These are phyloP conservation scores for Boletus edulis DNA, from an alignment of 768 basidiomycete genomes.

Conservation along the genomic window DNA sequence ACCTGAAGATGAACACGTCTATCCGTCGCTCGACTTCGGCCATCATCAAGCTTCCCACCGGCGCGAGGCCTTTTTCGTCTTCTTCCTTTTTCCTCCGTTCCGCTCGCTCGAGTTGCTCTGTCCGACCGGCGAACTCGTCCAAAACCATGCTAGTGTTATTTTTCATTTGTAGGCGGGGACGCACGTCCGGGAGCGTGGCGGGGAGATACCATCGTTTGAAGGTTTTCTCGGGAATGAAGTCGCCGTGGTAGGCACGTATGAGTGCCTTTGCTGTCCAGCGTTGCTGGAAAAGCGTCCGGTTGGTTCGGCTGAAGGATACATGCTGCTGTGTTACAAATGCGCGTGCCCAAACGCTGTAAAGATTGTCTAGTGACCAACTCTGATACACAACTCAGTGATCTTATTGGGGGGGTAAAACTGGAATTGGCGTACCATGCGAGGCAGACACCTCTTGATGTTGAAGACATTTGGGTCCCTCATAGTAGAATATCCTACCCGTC, in stretches of 20 bases:
- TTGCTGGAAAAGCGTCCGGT: constrained; percentile 79
- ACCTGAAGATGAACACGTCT: constrained; percentile 88
- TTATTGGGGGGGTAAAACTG: not conserved
- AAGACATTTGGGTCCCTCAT: constrained; percentile 52
- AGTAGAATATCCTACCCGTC: constrained; percentile 11
- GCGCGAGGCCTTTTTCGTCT: constrained; percentile 66
- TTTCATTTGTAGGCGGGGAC: constrained; percentile 46
- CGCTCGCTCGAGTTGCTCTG: constrained; percentile 37
- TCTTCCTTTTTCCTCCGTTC: constrained; percentile 53
- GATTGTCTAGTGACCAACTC: constrained; percentile 88
- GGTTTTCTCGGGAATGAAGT: constrained; percentile 86
- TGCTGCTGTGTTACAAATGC: constrained; percentile 47
- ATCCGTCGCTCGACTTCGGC: constrained; percentile 90
- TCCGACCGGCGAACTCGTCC: constrained; percentile 58
- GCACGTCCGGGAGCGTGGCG: constrained; percentile 78
- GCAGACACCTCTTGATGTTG: constrained; percentile 53
- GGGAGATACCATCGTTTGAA: constrained; percentile 98
- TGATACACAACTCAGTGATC: constrained; percentile 30
- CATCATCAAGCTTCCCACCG: constrained; percentile 95
- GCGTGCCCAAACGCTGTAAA: constrained; percentile 87
- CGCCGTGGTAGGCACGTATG: constrained; percentile 92
- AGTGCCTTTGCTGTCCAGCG: constrained; percentile 87
- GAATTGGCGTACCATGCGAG: constrained; percentile 64
- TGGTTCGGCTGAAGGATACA: constrained; percentile 55
- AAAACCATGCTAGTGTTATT: constrained; percentile 42